Base-by-base conservation (phyloP, 345 rosid species). In the Iberis pinnata region DNA sequence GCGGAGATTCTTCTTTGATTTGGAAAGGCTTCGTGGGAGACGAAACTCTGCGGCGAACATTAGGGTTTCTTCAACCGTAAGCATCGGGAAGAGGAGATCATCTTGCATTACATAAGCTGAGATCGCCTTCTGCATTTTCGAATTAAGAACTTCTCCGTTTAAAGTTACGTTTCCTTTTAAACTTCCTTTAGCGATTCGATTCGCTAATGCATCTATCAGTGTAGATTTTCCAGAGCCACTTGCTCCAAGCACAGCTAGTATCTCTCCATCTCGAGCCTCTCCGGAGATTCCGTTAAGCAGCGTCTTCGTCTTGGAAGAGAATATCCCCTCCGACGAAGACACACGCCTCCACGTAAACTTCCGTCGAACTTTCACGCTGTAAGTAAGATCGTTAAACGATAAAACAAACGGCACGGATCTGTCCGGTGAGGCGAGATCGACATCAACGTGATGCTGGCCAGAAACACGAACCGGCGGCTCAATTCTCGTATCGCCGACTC, bases 61-160 rank as follows among this genome's bases (percentile, higher is more conserved):
- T 3, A 90, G 46, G 0, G 96, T 87, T 53, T 90, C 98, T 50
- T 90, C 92, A 5, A 90, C 98, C 0, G 95, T 90, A 4, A 87
- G 88, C 96, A 84, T 22, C 25, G 25, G 25, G 25, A 22, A 22
- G 25, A 22, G 25, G 6, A 22, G 25, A 22, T 22, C 25, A 60
- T 90, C 98, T 42, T 87, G 98, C 98, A 84, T 87, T 46, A 90
- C 95, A 49, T 90, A 90, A 13, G 95, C 95, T 1, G 95, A 90
- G 13, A 87, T 90, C 35, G 80, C 92, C 57, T 84, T 90, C 74
- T 79, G 63, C 83, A 80, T 77, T 40, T 87, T 56, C 24, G 98
- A 90, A 49, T 80, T 92, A 17, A 90, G 58, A 6, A 57, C 68
- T 48, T 90, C 92, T 0, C 92, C 89, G 47, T 90, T 90, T 8